These are phyloP conservation scores for Pseudoturritis turrita DNA, from an alignment of 345 rosid species.

Conservation along the genomic window DNA sequence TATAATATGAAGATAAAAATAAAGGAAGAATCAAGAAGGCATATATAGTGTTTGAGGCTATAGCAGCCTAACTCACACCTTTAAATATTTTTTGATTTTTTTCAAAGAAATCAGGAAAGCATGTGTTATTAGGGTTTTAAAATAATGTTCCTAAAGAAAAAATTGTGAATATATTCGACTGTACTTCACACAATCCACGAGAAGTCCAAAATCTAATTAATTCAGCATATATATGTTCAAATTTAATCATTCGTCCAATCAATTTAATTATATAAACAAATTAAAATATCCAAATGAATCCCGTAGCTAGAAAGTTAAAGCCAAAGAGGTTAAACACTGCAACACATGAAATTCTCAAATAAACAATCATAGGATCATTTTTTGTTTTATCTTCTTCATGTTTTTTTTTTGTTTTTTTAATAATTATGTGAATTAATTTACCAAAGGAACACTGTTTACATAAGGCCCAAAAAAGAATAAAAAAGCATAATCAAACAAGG, in stretches of 20 bases:
- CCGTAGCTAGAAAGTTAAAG: not conserved
- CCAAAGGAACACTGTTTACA: too few relatives aligned
- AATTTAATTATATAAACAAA: slow-evolving; percentile 3
- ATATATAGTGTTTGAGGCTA: not conserved
- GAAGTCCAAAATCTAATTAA: not conserved
- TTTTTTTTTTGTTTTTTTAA: too few relatives aligned
- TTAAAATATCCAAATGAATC: not conserved
- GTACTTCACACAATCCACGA: not conserved
- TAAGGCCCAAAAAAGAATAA: too few relatives aligned
- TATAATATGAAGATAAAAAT: not conserved
- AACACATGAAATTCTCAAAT: not conserved
- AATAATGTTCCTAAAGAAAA: not conserved
- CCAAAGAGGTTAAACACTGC: not conserved
- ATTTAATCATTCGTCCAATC: not conserved
- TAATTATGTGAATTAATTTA: too few relatives aligned
- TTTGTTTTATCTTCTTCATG: too few relatives aligned
- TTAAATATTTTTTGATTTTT: not conserved
- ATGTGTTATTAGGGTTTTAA: not conserved
- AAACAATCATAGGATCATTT: not conserved
- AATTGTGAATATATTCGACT: not conserved
- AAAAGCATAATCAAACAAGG: too few relatives aligned
- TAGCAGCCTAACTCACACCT: not conserved
- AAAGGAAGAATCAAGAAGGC: not conserved
- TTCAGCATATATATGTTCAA: too few relatives aligned
- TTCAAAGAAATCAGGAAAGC: not conserved